Evolutionary conservation across 2,329 filamentous ascomycete genomes (phyloP).

Genomic region (Arthrobotrys pseudoclavata): DNA sequence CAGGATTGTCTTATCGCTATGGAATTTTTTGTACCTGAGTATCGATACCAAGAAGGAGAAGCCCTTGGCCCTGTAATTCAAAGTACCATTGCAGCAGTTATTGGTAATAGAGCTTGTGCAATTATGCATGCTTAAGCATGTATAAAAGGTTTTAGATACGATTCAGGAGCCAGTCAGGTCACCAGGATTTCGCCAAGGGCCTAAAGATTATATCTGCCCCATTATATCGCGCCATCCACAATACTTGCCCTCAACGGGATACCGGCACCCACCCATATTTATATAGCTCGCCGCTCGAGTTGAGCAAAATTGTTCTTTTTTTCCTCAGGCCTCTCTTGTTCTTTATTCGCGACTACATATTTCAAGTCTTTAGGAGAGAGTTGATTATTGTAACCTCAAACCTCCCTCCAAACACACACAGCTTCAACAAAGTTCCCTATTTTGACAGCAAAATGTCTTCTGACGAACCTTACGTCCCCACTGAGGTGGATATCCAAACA

Average conservation of each 20-base stretch:
- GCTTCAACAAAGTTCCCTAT: neutral
- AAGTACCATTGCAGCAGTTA: constrained; percentile 34
- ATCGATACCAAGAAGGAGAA: constrained; percentile 16
- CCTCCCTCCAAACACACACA: neutral
- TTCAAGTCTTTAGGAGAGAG: constrained; percentile 7
- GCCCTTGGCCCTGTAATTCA: constrained; percentile 19
- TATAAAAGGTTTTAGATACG: constrained; percentile 43
- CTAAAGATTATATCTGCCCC: constrained; percentile 44
- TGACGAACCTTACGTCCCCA: constrained; percentile 44
- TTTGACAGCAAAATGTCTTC: constrained; percentile 34
- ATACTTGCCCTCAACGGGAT: constrained; percentile 35
- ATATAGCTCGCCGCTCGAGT: constrained; percentile 56
- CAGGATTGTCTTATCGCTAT: constrained; percentile 36
- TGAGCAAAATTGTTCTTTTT: constrained; percentile 37
- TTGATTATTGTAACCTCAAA: constrained; percentile 10
- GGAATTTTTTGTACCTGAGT: constrained; percentile 17
- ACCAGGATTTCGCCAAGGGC: constrained; percentile 49
- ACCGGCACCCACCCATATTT: constrained; percentile 47
- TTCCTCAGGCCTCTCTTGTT: constrained; percentile 32
- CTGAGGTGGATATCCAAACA: constrained; percentile 31
- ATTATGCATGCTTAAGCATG: constrained; percentile 49
- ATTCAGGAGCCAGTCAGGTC: constrained; percentile 49
- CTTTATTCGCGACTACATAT: constrained; percentile 19
- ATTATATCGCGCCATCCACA: constrained; percentile 57
- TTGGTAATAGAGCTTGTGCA: constrained; percentile 44